These are phyloP conservation scores for Myriosclerotinia curreyana DNA, from an alignment of 2,329 filamentous ascomycete genomes.

Conservation along the genomic window DNA sequence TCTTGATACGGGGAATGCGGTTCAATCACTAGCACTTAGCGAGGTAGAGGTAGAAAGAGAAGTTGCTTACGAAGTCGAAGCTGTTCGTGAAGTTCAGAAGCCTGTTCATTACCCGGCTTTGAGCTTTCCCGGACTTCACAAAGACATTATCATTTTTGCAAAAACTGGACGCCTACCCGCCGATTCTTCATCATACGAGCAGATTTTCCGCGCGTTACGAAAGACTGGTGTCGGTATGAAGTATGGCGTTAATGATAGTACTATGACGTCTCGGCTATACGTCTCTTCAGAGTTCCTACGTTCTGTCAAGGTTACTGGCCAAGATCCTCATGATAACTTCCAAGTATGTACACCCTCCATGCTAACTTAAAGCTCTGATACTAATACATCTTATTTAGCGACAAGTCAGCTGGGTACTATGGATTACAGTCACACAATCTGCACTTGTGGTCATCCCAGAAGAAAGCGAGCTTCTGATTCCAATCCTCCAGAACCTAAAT, in stretches of 20 bases:
- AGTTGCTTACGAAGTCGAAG: background rate
- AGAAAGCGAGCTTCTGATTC: background rate
- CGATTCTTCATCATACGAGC: background rate
- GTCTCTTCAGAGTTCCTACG: background rate
- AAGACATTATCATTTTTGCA: background rate
- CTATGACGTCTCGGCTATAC: background rate
- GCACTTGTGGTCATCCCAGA: background rate
- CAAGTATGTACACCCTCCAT: no score
- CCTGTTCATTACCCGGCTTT: background rate
- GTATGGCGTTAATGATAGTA: background rate
- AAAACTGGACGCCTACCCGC: background rate
- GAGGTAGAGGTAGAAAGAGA: background rate
- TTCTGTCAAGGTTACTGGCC: background rate
- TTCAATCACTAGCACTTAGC: background rate
- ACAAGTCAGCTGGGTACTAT: background rate
- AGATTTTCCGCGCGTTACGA: background rate
- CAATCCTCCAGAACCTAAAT: background rate
- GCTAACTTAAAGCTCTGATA: no score
- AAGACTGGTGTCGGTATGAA: background rate
- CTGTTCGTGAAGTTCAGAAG: background rate
- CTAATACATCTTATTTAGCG: background rate
- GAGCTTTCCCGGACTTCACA: background rate
- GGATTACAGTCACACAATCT: background rate
- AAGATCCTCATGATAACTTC: background rate
- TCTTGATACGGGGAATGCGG: background rate